A percentile compares a stretch with the other conserved stretches of the same genome.
Evolutionary conservation across 2,329 filamentous ascomycete genomes (phyloP).

Genomic region (Lizonia empirigonia): DNA sequence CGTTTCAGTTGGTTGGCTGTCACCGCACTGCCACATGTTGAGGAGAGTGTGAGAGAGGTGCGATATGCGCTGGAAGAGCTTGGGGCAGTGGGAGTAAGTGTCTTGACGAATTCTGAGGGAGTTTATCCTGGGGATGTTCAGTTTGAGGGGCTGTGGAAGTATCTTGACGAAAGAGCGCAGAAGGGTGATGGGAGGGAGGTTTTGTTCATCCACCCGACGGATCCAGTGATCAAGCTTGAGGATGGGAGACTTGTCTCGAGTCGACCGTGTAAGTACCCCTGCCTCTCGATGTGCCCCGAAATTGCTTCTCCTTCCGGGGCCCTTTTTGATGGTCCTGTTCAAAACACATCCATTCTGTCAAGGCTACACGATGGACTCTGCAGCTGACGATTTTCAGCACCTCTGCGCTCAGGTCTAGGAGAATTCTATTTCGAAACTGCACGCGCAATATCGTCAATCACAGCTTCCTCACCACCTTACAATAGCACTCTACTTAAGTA

Average conservation of each 20-base stretch:
- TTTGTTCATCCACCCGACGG: conserved; percentile 46
- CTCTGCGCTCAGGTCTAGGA: conserved; percentile 42
- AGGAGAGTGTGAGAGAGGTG: conserved; percentile 37
- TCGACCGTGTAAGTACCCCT: conserved; percentile 38
- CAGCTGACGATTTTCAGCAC: conserved; percentile 24
- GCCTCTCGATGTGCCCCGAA: too few species aligned
- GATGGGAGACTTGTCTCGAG: conserved; percentile 34
- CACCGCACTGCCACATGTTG: conserved; percentile 39
- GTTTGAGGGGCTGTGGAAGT: conserved; percentile 37
- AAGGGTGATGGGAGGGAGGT: conserved; percentile 28
- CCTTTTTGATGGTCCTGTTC: too few species aligned
- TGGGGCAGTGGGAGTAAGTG: conserved; percentile 38
- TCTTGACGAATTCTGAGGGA: conserved; percentile 45
- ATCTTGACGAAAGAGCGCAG: conserved; percentile 24
- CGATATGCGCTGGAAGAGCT: conserved; percentile 38
- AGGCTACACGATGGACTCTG: background rate
- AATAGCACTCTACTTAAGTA: conserved; percentile 34
- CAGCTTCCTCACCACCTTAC: conserved; percentile 22
- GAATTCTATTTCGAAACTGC: conserved; percentile 49
- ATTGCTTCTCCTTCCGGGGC: background rate
- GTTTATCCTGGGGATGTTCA: conserved; percentile 38
- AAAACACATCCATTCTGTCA: background rate
- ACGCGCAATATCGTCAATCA: conserved; percentile 43
- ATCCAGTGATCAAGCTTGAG: conserved; percentile 39
- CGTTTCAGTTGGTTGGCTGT: conserved; percentile 39